Conservation (phyloP, 768 basidiomycete species). For the Boletus subcaerulescens region DNA sequence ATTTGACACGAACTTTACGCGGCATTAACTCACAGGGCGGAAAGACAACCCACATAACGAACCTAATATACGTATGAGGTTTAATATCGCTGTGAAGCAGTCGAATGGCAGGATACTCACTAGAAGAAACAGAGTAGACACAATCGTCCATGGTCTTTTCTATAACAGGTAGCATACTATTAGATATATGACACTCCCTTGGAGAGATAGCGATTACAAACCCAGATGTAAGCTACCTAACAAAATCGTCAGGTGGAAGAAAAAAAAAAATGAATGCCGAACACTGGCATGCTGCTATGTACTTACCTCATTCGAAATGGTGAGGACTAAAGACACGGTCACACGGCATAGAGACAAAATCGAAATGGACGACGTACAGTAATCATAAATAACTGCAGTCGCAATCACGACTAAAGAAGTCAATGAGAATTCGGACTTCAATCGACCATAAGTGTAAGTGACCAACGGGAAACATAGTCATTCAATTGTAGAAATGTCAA, state of each 20-base stretch:
- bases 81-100: neutral
- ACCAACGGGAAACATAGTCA: no score
- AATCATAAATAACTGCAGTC: no score
- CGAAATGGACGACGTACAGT: no score
- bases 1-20: neutral
- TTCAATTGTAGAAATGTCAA: no score
- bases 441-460: no score
- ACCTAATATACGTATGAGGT: neutral
- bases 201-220: neutral
- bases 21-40: neutral
- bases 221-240: constrained; percentile 1
- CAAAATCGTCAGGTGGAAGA: neutral
- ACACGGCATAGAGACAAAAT: neutral
- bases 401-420: no score
- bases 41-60: constrained; percentile 1
- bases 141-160: neutral
- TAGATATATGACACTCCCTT: neutral
- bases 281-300: neutral
- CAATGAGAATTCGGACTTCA: no score
- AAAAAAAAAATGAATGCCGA: neutral
- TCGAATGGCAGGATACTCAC: no score
- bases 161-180: neutral
- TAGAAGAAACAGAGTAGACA: neutral
- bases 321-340: neutral
- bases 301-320: neutral